phyloP scores from a whole-genome alignment of 1,284 basidiomycete genomes.

The Leccinum fuscescens region DNA sequence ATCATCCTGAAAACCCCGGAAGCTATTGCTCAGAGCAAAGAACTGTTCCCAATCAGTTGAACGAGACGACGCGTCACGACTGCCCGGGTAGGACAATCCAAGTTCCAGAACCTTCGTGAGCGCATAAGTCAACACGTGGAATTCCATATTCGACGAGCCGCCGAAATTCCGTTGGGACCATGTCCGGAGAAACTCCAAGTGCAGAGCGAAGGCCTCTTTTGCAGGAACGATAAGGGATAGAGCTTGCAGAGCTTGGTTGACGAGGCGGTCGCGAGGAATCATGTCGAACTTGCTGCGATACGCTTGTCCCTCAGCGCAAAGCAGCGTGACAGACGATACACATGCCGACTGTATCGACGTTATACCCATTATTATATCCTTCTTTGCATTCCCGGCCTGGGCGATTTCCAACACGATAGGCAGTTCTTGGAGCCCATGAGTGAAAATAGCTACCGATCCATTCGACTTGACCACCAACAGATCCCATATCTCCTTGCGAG shows the following conservation, averaged over 20 bases:
- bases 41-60: slow-evolving; percentile 27
- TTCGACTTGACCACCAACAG: slow-evolving; percentile 61
- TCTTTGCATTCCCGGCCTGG: slow-evolving; percentile 20
- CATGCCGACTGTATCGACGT: slow-evolving; percentile 7
- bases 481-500: slow-evolving; percentile 63
- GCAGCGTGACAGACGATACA: no score
- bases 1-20: slow-evolving; percentile 57
- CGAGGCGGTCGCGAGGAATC: slow-evolving; percentile 50
- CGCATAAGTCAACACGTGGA: slow-evolving; percentile 51
- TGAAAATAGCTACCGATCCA: slow-evolving; percentile 52
- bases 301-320: background rate
- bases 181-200: slow-evolving; percentile 51
- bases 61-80: slow-evolving; percentile 4
- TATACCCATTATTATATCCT: slow-evolving; percentile 33
- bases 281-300: slow-evolving; percentile 50
- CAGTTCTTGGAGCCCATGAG: slow-evolving; percentile 57
- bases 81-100: slow-evolving; percentile 18
- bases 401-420: slow-evolving; percentile 34
- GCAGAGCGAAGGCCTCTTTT: slow-evolving; percentile 55
- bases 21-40: slow-evolving; percentile 39
- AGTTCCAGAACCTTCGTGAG: slow-evolving; percentile 52
- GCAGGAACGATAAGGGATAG: slow-evolving; percentile 59
- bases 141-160: slow-evolving; percentile 48
- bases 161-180: slow-evolving; percentile 51
- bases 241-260: slow-evolving; percentile 57